Conservation (phyloP, 2,329 filamentous ascomycete genomes). For the Aciculosporium take region DNA sequence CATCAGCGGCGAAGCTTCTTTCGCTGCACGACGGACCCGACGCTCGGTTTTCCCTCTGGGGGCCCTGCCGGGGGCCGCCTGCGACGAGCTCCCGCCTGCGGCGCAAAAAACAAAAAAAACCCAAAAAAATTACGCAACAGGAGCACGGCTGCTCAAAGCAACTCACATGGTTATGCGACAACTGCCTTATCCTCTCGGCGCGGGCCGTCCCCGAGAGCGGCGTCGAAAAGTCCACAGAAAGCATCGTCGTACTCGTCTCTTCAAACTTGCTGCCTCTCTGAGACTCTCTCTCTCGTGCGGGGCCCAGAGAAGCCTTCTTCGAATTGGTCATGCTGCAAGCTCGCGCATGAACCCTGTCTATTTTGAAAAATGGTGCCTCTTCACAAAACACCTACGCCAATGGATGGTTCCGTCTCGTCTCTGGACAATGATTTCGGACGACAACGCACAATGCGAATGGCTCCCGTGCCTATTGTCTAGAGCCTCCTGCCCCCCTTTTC, state of each 20-base stretch:
- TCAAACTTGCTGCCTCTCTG: neutral
- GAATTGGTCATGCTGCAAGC: neutral
- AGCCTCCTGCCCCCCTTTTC: neutral
- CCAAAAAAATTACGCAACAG: neutral
- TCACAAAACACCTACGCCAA: too few relatives aligned
- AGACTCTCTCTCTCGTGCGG: neutral
- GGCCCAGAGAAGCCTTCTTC: neutral
- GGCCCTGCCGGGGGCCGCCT: too few relatives aligned
- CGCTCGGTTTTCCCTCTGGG: too few relatives aligned
- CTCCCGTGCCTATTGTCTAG: neutral
- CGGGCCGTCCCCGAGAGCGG: slow-evolving; percentile 23
- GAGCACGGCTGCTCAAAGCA: neutral
- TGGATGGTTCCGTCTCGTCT: too few relatives aligned
- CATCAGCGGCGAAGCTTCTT: too few relatives aligned
- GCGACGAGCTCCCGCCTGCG: too few relatives aligned
- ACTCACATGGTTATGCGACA: slow-evolving; percentile 25
- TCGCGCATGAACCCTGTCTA: too few relatives aligned
- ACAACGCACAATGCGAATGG: neutral
- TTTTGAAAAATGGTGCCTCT: too few relatives aligned
- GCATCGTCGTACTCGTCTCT: slow-evolving; percentile 13
- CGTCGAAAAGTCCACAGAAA: slow-evolving; percentile 25
- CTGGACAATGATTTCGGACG: too few relatives aligned
- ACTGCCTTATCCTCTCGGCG: slow-evolving; percentile 22
- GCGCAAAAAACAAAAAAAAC: neutral
- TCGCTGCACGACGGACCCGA: too few relatives aligned